phyloP scores from a whole-genome alignment of 1,139 yeast genomes.

The Nakaseomyces glabratus region DNA sequence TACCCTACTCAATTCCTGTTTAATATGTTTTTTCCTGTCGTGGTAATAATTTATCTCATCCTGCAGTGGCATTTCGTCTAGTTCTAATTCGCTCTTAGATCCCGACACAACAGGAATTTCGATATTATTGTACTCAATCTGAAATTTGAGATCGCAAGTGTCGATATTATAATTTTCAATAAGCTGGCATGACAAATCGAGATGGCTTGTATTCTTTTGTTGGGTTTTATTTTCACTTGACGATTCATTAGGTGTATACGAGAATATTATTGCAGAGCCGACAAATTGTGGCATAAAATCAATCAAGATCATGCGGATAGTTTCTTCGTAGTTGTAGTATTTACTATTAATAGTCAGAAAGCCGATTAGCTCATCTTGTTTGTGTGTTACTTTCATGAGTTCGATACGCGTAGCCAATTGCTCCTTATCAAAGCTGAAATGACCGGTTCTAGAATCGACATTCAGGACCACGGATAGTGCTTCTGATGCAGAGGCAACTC shows the following conservation, averaged over 20 bases:
- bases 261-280: constrained; percentile 14
- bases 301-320: constrained; percentile 7
- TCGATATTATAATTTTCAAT: constrained; percentile 2
- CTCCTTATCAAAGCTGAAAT: constrained; percentile 10
- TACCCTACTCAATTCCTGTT: constrained; percentile 12
- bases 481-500: background rate
- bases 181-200: background rate
- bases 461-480: background rate
- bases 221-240: background rate
- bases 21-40: background rate
- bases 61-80: background rate
- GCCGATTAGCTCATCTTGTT: constrained; percentile 10
- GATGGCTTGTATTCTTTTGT: background rate
- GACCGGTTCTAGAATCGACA: constrained; percentile 1
- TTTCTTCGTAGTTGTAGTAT: constrained; percentile 10
- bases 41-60: constrained; percentile 3
- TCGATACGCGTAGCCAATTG: constrained; percentile 11
- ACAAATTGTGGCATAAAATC: background rate
- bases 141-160: background rate
- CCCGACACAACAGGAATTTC: background rate
- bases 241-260: constrained; percentile 4
- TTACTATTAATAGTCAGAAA: constrained; percentile 12
- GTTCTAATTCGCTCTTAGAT: background rate
- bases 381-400: constrained; percentile 10
- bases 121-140: background rate